phyloP scores from a whole-genome alignment of 176 grass and related monocot species.

The Avena insularis region DNA sequence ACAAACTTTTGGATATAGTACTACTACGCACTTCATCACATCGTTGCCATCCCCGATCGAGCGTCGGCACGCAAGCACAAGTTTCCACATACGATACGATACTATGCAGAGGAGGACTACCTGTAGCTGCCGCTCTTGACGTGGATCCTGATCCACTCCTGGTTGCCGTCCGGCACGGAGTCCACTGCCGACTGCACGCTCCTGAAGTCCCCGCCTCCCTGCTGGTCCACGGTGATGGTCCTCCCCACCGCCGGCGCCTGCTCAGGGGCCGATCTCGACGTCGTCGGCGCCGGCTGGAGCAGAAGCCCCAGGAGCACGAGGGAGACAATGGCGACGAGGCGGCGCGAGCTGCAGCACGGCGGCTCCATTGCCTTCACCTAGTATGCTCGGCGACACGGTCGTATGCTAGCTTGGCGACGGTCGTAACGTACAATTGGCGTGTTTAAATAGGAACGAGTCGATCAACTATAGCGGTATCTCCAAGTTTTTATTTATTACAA shows the following conservation, averaged over 20 bases:
- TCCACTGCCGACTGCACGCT: conserved; percentile 52
- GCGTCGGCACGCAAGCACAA: neutral
- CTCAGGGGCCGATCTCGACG: neutral
- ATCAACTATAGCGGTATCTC: neutral
- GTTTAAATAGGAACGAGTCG: neutral
- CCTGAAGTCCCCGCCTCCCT: conserved; percentile 39
- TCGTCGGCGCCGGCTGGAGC: neutral
- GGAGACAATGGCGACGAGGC: neutral
- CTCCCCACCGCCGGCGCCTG: neutral
- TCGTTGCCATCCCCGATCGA: neutral
- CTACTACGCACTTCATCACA: neutral
- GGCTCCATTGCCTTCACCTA: neutral
- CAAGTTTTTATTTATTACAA: neutral
- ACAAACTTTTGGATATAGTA: neutral
- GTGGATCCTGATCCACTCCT: conserved; percentile 53
- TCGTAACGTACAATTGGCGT: neutral
- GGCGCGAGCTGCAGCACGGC: neutral
- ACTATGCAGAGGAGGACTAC: neutral
- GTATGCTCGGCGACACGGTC: neutral
- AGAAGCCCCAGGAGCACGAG: neutral
- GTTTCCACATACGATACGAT: neutral
- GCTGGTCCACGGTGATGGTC: conserved; percentile 31
- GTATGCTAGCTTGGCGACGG: neutral
- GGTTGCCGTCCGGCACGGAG: conserved; percentile 49
- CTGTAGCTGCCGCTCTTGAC: conserved; percentile 45